phyloP scores from a whole-genome alignment of 306 rosid genomes.

The Trichosanthes truncata region DNA sequence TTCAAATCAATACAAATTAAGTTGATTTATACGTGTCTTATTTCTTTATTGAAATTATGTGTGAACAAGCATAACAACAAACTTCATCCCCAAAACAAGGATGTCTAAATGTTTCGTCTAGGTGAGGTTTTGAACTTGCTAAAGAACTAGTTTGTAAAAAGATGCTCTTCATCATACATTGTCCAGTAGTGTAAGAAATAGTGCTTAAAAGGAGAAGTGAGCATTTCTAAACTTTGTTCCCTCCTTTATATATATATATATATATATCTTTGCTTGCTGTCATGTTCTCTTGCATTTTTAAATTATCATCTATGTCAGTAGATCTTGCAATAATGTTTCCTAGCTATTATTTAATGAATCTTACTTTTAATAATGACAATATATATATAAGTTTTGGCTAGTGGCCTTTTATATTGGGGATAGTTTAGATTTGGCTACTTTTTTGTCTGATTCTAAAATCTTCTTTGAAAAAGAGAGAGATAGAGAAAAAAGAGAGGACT shows the following conservation, averaged over 20 bases:
- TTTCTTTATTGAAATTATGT: too few relatives aligned
- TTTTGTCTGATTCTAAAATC: not conserved
- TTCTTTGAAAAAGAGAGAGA: not conserved
- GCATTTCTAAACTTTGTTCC: not conserved
- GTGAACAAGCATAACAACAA: too few relatives aligned
- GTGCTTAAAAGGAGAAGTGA: not conserved
- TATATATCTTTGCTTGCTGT: not conserved
- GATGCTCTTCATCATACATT: too few relatives aligned
- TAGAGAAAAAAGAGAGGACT: not conserved
- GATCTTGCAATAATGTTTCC: not conserved
- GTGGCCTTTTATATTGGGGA: not conserved
- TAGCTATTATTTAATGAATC: not conserved
- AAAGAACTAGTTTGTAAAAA: too few relatives aligned
- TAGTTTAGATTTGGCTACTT: not conserved
- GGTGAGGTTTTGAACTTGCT: too few relatives aligned
- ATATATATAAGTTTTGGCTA: not conserved
- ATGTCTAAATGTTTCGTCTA: too few relatives aligned
- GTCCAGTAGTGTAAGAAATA: not conserved
- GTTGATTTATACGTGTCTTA: too few relatives aligned
- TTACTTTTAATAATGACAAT: not conserved
- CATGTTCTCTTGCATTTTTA: not conserved
- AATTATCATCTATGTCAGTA: not conserved
- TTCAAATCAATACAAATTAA: too few relatives aligned
- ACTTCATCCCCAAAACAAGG: too few relatives aligned
- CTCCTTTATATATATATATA: not conserved